Conservation (phyloP, 768 basidiomycete genomes). For the Leccinum subtestaceum region DNA sequence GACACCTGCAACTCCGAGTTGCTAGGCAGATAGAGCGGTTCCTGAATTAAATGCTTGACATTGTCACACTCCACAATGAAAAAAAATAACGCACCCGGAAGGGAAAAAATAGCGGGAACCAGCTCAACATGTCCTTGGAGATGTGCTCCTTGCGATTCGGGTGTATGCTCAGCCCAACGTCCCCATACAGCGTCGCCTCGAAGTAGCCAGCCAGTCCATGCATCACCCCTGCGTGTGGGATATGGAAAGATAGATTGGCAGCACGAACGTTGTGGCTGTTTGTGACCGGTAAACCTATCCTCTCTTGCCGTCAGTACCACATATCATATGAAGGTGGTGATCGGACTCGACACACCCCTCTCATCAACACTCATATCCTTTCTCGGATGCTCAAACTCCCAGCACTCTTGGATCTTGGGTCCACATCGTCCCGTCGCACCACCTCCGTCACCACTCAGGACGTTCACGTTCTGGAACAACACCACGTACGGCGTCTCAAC, state of each 20-base stretch:
- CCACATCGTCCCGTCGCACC: slow-evolving; percentile 68
- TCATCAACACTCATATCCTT: slow-evolving; percentile 72
- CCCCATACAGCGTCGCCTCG: slow-evolving; percentile 89
- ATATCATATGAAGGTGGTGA: background rate
- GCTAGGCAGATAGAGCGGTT: slow-evolving; percentile 89
- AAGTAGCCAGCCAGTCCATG: slow-evolving; percentile 98
- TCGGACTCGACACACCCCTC: slow-evolving; percentile 46
- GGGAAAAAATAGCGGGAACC: slow-evolving; percentile 98
- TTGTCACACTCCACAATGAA: background rate
- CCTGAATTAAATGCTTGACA: slow-evolving; percentile 43
- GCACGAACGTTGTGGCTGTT: slow-evolving; percentile 95
- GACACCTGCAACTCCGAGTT: slow-evolving; percentile 91
- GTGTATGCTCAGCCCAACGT: slow-evolving; percentile 90
- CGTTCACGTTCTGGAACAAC: slow-evolving; percentile 93
- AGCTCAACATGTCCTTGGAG: slow-evolving; percentile 97
- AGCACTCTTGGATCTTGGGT: slow-evolving; percentile 86
- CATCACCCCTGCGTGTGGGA: slow-evolving; percentile 90
- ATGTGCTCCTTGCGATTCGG: slow-evolving; percentile 82
- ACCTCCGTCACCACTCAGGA: slow-evolving; percentile 75
- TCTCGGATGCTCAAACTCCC: slow-evolving; percentile 95
- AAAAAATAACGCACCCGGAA: slow-evolving; percentile 62
- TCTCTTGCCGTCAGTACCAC: slow-evolving; percentile 9
- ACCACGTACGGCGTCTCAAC: slow-evolving; percentile 97
- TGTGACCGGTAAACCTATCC: slow-evolving; percentile 80
- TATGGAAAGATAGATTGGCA: slow-evolving; percentile 82